Conservation (phyloP, 1,284 basidiomycete species). For the Ganoderma meredithae region DNA sequence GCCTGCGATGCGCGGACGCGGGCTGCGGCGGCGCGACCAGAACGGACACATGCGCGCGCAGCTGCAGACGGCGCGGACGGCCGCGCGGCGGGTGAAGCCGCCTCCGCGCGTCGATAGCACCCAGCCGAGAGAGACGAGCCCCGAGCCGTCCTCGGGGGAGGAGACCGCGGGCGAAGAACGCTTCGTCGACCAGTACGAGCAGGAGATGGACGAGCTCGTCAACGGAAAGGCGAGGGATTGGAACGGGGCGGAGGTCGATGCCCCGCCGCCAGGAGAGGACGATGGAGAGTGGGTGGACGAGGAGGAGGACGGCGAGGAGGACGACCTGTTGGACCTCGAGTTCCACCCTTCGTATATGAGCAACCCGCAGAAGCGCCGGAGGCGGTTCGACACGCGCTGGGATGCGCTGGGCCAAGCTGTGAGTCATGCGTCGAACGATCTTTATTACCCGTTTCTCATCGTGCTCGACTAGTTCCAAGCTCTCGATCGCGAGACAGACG, state of each 20-base stretch:
- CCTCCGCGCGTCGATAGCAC: conserved; percentile 82
- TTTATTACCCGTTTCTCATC: conserved; percentile 13
- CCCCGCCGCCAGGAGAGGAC: conserved; percentile 37
- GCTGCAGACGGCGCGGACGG: conserved; percentile 39
- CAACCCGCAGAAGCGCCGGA: conserved; percentile 68
- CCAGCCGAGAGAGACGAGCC: conserved; percentile 80
- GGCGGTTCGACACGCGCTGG: conserved; percentile 78
- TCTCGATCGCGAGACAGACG: conserved; percentile 80
- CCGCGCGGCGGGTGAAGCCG: conserved; percentile 52
- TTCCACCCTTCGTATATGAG: conserved; percentile 76
- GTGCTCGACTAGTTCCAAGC: conserved; percentile 66
- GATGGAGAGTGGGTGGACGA: conserved; percentile 79
- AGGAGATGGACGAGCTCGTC: conserved; percentile 43
- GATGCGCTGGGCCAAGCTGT: conserved; percentile 76
- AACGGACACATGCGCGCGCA: conserved; percentile 46
- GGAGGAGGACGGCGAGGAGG: conserved; percentile 69
- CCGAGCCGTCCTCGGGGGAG: conserved; percentile 68
- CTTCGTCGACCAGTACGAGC: conserved; percentile 50
- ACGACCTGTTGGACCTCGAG: conserved; percentile 76
- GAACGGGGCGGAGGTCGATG: conserved; percentile 24
- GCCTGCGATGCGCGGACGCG: conserved; percentile 43
- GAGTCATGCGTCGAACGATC: conserved; percentile 34
- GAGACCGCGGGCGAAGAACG: conserved; percentile 63
- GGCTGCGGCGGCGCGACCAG: conserved; percentile 44
- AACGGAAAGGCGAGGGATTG: conserved; percentile 31